Base-by-base conservation (phyloP, 176 grass and related monocot species). In the Musa troglodytarum region DNA sequence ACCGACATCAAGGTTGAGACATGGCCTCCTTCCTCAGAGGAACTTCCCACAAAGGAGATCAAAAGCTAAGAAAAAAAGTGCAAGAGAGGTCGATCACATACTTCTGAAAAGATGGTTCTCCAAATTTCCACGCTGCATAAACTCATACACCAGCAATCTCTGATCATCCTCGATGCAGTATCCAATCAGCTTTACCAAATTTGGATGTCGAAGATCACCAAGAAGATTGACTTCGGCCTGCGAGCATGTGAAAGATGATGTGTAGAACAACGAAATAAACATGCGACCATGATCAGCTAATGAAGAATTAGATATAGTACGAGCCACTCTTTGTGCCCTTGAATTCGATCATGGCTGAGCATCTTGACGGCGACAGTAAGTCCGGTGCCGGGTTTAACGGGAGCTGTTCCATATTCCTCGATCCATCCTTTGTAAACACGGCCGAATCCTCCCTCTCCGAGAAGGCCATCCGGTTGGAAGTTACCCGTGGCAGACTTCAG, bases 131-230 rank as follows among this genome's bases (percentile, higher is more conserved):
- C 94, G 90, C 26, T 88, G 88, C 94, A 98, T 98, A 73, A 98
- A 98, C 85, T 98, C 94, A 10, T 98, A 98, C 17, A 81, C 94
- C 68, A 98, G 83, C 88, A 93, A 85, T 80, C 90, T 85, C 72
- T 98, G 90, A 73, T 98, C 94, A 93, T 98, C 94, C 86, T 98
- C 94, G 74, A 93, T 98, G 78, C 94, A 93, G 66, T 98, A 98
- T 72, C 94, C 94, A 76, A 98, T 87, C 75, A 98, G 88, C 76
- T 87, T 98, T 75, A 98, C 94, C 77, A 98, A 85, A 76, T 98
- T 92, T 76, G 88, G 94, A 87, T 98, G 94, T 76, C 76, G 94
- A 82, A 98, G 86, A 78, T 98, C 90, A 65, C 94, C 94, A 79
- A 98, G 88, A 81, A 93, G 93, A 89, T 91, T 92, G 76, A 98